phyloP scores from a whole-genome alignment of 805 yeast genomes.

The Starmera caribaea region DNA sequence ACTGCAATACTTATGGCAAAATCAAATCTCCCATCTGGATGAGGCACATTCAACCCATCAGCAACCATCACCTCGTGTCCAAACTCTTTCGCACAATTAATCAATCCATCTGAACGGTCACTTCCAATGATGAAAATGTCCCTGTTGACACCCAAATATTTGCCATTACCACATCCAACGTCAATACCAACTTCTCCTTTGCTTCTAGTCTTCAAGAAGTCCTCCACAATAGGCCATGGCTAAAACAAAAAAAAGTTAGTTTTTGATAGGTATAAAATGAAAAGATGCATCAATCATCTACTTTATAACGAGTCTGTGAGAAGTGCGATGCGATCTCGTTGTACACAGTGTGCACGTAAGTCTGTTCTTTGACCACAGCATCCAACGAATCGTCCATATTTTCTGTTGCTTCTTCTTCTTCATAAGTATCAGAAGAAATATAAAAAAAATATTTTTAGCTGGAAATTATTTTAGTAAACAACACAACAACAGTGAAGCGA shows the following conservation, averaged over 20 bases:
- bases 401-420: background rate
- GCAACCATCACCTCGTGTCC: slow-evolving; percentile 57
- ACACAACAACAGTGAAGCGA: background rate
- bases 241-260: slow-evolving; percentile 7
- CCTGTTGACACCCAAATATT: slow-evolving; percentile 67
- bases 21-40: slow-evolving; percentile 37
- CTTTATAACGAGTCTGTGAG: slow-evolving; percentile 82
- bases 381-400: slow-evolving; percentile 20
- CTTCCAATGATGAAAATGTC: slow-evolving; percentile 64
- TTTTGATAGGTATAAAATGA: no score
- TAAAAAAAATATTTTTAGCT: background rate
- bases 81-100: slow-evolving; percentile 47
- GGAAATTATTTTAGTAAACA: background rate
- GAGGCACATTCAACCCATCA: slow-evolving; percentile 69
- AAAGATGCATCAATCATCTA: no score
- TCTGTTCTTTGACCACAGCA: slow-evolving; percentile 56
- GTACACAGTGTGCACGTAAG: slow-evolving; percentile 85
- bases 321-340: slow-evolving; percentile 89
- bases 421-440: background rate
- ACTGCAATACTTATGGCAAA: slow-evolving; percentile 96
- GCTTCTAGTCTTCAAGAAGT: slow-evolving; percentile 41
- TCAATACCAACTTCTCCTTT: slow-evolving; percentile 72
- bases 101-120: slow-evolving; percentile 62
- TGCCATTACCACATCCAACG: slow-evolving; percentile 97
- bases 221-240: slow-evolving; percentile 95